These are phyloP conservation scores for Potentilla sterilis DNA, from an alignment of 306 rosid genomes.

Conservation along the genomic window DNA sequence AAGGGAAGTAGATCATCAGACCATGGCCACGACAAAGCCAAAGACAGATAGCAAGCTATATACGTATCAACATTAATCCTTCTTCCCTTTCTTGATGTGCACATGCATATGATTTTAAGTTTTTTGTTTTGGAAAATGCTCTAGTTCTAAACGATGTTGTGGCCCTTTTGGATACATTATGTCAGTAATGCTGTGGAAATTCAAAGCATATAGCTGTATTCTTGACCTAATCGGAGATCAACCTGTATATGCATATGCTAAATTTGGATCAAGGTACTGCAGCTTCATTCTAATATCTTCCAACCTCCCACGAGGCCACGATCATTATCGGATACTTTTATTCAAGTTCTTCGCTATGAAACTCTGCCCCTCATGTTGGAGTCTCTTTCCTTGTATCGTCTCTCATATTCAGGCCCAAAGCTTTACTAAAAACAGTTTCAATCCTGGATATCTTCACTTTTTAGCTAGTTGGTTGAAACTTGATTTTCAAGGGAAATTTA, in stretches of 20 bases:
- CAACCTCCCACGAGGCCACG: neutral
- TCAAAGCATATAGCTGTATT: too few species aligned
- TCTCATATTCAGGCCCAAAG: neutral
- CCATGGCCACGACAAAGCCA: conserved; percentile 54
- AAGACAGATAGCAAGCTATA: conserved; percentile 36
- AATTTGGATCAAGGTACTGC: neutral
- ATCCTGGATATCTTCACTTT: neutral
- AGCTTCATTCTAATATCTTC: neutral
- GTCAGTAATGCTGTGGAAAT: neutral
- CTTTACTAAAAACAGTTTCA: neutral
- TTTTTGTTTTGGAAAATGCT: neutral
- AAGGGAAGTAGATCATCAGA: conserved; percentile 62
- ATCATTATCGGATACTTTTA: neutral
- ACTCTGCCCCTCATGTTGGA: neutral
- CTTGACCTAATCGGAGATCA: neutral
- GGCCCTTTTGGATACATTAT: neutral
- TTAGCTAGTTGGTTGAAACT: neutral
- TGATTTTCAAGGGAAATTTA: neutral
- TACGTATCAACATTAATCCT: neutral
- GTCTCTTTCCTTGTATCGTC: neutral
- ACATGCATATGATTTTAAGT: neutral
- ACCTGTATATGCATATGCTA: neutral
- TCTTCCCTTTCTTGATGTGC: neutral
- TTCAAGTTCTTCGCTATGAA: neutral
- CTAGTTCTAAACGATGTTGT: neutral